Base-by-base conservation (phyloP, 2,329 filamentous ascomycete genomes). In the Salinomyces thailandicus region DNA sequence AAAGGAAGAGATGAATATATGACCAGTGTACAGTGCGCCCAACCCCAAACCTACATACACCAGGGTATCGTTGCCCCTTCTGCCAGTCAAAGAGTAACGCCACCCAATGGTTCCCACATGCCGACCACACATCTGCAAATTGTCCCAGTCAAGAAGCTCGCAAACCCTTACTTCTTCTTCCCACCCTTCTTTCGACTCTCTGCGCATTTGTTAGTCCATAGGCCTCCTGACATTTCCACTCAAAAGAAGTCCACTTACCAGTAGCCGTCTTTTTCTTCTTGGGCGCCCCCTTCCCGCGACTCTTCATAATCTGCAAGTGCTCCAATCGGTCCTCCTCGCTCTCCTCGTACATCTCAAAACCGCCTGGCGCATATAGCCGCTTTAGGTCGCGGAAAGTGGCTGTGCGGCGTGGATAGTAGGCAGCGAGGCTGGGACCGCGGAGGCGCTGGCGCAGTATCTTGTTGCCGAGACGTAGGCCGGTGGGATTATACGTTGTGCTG, bases 401-500 rank as follows among this genome's bases (percentile, higher is more conserved):
- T 12, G 80, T 67, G 43, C 72, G 81, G 47, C 79, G 77, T 2
- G 91, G 91, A 59, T 98, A 98, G 70, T 95, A 98, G 39, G 84
- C 72, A 26, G 79, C 81, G 46, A 95, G 65, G 0, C 81, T 67
- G 18, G 86, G 84, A n/a, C 91, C 91, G 55, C 75, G 77, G 45
- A 96, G 69, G 55, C 87, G 78, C 61, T 95, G 83, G 55, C 87
- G 84, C 42, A 98, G 71, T 59, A 98, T 71, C 63, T 91, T 93
- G 67, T 91, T 95, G 55, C 91, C 91, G 50, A 85, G 76, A 44
- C 91, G 84, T 43, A 81, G 62, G 49, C 78, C 69, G 37, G 85
- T 72, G 17, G 91, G 91, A 64, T 98, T 98, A 70, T 79, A 96
- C 36, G 80, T 87, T 34, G 82, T 84, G 54, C 79, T 80, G 70